Evolutionary conservation across 768 basidiomycete species (phyloP), one percentile per base, ranked within the genome.

Genomic region (Collybia sordida): DNA sequence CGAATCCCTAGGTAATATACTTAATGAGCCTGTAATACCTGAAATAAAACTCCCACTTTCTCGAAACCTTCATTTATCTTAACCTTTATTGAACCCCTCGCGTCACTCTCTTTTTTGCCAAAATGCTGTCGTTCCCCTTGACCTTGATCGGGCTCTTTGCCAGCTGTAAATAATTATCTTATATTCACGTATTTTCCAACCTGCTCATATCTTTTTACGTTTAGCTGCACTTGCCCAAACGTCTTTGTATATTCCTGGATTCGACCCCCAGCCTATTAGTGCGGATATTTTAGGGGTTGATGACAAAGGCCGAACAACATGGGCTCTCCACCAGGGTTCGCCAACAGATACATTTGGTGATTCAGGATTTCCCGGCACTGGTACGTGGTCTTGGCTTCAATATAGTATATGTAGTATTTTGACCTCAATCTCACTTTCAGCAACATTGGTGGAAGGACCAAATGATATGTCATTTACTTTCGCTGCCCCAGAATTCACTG

Each of bases 221-320:
- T 23, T 35, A 58, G 54, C 39, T 58, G 60, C 47, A 27, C 42
- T 51, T 19, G 60, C 55, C 18, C 64, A 64, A 39, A 63, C 60
- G 31, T 65, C 59, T 14, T 49, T 64, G 24, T 59, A 49, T 45
- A 53, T 65, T 25, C 64, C 60, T 17, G 59, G 59, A 4, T 59
- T 60, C 45, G 63, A 66, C 50, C 56, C 63, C 19, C 60, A 63
- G 40, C 64, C 63, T 22, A 40, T 66, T 15, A 64, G 58, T 36
- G 64, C 64, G 4, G 60, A 66, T 43, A 55, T 64, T 18, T 44
- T 61, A 15, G 62, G 62, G 18, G 56, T 64, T 14, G 63, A 61
- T 36, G 50, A 45, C n/a, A 45, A 59, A 49, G 63, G 60, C 17
- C 54, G 58, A 15, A 66, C 64, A 35, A 66, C 64, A 15, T 66